phyloP scores from a whole-genome alignment of 2,329 filamentous ascomycete genomes.

The Penicillium brasilianum region DNA sequence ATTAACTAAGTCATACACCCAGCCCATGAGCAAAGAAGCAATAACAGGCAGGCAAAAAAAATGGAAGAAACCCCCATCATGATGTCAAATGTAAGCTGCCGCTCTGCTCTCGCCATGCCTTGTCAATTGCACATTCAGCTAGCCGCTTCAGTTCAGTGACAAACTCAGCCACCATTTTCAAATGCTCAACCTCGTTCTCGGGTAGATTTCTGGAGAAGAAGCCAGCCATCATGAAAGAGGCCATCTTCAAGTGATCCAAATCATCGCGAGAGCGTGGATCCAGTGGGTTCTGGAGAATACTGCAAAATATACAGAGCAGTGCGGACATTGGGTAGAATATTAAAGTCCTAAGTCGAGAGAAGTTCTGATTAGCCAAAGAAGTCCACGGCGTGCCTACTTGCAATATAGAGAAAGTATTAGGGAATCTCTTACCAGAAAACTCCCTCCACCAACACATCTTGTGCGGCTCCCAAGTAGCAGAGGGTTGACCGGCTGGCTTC shows the following conservation, averaged over 20 bases:
- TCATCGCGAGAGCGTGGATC: constrained; percentile 53
- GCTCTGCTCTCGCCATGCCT: constrained; percentile 40
- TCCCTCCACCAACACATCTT: constrained; percentile 51
- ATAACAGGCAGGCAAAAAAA: background rate
- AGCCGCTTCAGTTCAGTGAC: constrained; percentile 53
- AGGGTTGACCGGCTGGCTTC: constrained; percentile 63
- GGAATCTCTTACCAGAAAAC: constrained; percentile 55
- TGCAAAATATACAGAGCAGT: constrained; percentile 60
- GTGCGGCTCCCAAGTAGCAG: constrained; percentile 53
- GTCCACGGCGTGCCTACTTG: background rate
- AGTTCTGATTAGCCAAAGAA: constrained; percentile 1
- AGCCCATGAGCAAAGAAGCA: background rate
- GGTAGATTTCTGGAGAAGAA: constrained; percentile 36
- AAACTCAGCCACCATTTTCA: constrained; percentile 52
- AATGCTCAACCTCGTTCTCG: constrained; percentile 47
- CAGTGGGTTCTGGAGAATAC: constrained; percentile 56
- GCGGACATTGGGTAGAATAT: constrained; percentile 64
- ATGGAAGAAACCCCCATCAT: background rate
- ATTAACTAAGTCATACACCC: background rate
- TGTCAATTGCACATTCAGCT: constrained; percentile 52
- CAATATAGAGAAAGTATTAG: too few relatives aligned
- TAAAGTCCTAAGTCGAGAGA: constrained; percentile 50
- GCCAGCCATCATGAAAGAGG: constrained; percentile 52
- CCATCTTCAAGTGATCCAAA: constrained; percentile 52
- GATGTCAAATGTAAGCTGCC: constrained; percentile 6